A percentile compares a stretch with the other conserved stretches of the same genome.
These are phyloP conservation scores for Lactarius pseudohatsudake DNA, from an alignment of 768 basidiomycete genomes.

Conservation along the genomic window DNA sequence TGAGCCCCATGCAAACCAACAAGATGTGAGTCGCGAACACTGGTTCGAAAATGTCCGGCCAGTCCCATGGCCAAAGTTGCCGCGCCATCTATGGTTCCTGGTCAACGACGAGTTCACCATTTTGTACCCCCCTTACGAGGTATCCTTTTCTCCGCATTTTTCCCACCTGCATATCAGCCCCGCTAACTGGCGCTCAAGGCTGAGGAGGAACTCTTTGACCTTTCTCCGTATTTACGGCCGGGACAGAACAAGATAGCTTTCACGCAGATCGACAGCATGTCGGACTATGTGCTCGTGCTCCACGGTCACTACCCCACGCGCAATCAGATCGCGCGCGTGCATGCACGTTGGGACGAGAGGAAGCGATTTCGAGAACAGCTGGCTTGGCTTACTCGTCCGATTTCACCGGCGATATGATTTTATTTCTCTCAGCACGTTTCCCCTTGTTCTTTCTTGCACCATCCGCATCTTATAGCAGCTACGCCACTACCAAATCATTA, in stretches of 20 bases:
- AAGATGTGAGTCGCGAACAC: constrained; percentile 5
- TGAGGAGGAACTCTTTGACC: constrained; percentile 16
- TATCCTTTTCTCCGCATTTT: neutral
- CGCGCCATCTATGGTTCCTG: constrained; percentile 9
- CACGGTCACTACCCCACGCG: constrained; percentile 22
- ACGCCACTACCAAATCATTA: neutral
- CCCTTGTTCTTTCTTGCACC: neutral
- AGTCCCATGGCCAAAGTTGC: constrained; percentile 21
- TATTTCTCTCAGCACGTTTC: neutral
- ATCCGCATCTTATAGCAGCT: neutral
- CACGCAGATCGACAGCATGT: constrained; percentile 15
- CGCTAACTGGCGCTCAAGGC: constrained; percentile 9
- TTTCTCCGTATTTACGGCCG: constrained; percentile 15
- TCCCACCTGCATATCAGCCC: too few relatives aligned
- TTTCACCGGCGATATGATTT: constrained; percentile 3
- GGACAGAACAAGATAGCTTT: constrained; percentile 18
- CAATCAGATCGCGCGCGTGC: constrained; percentile 4
- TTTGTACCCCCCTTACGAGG: constrained; percentile 17
- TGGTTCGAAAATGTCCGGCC: constrained; percentile 26
- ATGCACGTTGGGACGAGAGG: constrained; percentile 14
- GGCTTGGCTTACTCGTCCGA: constrained; percentile 10
- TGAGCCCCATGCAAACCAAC: constrained; percentile 10
- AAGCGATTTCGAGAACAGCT: constrained; percentile 5
- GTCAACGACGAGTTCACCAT: constrained; percentile 4
- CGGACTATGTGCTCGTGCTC: constrained; percentile 16